A percentile compares a stretch with the other conserved stretches of the same genome.
phyloP scores from a whole-genome alignment of 352 stramenopile species.

The Elongisporangium prolatum region DNA sequence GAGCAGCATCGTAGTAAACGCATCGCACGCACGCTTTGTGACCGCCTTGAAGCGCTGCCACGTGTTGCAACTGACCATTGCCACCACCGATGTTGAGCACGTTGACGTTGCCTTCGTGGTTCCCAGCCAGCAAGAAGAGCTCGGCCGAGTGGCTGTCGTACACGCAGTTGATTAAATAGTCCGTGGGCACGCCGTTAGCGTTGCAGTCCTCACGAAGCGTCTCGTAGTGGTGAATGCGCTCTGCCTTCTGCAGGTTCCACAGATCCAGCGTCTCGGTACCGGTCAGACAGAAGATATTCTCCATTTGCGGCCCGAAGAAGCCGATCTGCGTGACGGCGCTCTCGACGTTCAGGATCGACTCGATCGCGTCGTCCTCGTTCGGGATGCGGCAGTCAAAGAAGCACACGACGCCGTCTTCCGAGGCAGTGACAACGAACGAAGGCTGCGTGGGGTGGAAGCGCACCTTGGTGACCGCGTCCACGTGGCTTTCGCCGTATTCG shows the following conservation, averaged over 20 bases:
- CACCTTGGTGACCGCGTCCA: slow-evolving; percentile 86
- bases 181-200: slow-evolving; percentile 48
- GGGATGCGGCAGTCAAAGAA: slow-evolving; percentile 84
- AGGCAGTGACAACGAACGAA: slow-evolving; percentile 84
- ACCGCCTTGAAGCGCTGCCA: slow-evolving; percentile 40
- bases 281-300: slow-evolving; percentile 85
- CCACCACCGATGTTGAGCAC: slow-evolving; percentile 56
- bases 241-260: slow-evolving; percentile 84
- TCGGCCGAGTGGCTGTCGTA: slow-evolving; percentile 69
- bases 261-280: slow-evolving; percentile 87
- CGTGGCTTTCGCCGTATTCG: slow-evolving; percentile 86
- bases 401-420: slow-evolving; percentile 89
- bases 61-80: slow-evolving; percentile 52
- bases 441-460: slow-evolving; percentile 77
- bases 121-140: slow-evolving; percentile 74
- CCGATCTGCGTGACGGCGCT: slow-evolving; percentile 82
- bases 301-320: slow-evolving; percentile 79
- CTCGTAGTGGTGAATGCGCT: slow-evolving; percentile 79
- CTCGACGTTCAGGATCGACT: slow-evolving; percentile 89
- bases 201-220: slow-evolving; percentile 74
- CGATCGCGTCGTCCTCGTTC: slow-evolving; percentile 84
- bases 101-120: slow-evolving; percentile 75
- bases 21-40: slow-evolving; percentile 85
- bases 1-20: slow-evolving; percentile 62
- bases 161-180: slow-evolving; percentile 87